Evolutionary conservation across 805 yeast species (phyloP).

Genomic region (Cyberlindnera galapagoensis): DNA sequence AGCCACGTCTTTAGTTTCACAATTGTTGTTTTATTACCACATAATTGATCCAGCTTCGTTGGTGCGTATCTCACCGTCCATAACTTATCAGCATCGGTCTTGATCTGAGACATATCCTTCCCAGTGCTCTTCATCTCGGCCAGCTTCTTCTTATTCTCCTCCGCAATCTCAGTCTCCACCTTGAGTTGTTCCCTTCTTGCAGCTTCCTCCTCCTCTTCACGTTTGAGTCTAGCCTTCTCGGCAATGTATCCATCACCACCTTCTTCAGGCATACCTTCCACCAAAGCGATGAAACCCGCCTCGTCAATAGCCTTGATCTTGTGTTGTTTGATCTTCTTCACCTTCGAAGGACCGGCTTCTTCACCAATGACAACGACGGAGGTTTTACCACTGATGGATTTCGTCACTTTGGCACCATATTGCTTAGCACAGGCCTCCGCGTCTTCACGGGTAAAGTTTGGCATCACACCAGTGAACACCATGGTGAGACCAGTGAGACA

Average conservation of each 20-base stretch:
- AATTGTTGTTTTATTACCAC: slow-evolving; percentile 84
- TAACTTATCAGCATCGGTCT: slow-evolving; percentile 53
- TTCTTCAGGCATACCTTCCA: slow-evolving; percentile 77
- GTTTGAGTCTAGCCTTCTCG: slow-evolving; percentile 59
- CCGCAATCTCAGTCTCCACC: slow-evolving; percentile 39
- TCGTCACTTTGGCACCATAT: slow-evolving; percentile 89
- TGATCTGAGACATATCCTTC: slow-evolving; percentile 13
- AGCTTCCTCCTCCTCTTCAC: slow-evolving; percentile 57
- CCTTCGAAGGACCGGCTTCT: slow-evolving; percentile 96
- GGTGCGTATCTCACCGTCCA: slow-evolving; percentile 98
- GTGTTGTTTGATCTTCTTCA: slow-evolving; percentile 67
- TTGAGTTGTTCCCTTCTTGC: slow-evolving; percentile 47
- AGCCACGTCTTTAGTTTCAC: slow-evolving; percentile 69
- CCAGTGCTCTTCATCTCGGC: slow-evolving; percentile 21
- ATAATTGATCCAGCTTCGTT: slow-evolving; percentile 60
- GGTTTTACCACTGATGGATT: slow-evolving; percentile 80
- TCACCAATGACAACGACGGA: slow-evolving; percentile 85
- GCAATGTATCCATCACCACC: slow-evolving; percentile 89
- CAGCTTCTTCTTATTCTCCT: slow-evolving; percentile 26
- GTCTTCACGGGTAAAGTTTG: slow-evolving; percentile 67
- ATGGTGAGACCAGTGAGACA: slow-evolving; percentile 85
- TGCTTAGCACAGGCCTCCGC: slow-evolving; percentile 72
- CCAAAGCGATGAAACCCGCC: slow-evolving; percentile 72
- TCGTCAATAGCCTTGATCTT: slow-evolving; percentile 80
- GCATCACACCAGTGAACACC: slow-evolving; percentile 89